Base-by-base conservation (phyloP, 1,139 yeast genomes). In the Suhomyces chickasaworum region DNA sequence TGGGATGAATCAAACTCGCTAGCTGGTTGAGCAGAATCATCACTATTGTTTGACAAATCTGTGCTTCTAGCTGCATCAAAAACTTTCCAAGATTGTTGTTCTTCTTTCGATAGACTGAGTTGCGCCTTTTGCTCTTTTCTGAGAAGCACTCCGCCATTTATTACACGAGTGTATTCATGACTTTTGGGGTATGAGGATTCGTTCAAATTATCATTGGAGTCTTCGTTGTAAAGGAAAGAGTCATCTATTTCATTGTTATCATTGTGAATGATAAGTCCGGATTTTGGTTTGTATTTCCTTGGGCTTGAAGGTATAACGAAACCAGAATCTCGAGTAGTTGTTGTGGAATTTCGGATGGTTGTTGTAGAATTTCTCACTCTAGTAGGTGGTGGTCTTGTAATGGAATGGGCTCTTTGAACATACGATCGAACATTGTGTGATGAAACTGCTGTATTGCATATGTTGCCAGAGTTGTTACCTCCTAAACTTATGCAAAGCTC, bases 121-220 rank as follows among this genome's bases (percentile, higher is more conserved):
- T 57, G 48, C 27, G 64, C 71, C 16, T 67, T 61, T 20, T 61
- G 61, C 49, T 73, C 79, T 38, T 70, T 63, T 39, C 80, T 55
- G 20, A 65, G 60, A 9, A 71, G 51, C 1, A 70, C 70, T 0
- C 80, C 79, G 2, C 80, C 79, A 53, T 75, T 75, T 9, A 71
- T 58, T 8, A 63, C 65, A 1, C 60, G 59, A 7, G 53, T 50
- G 6, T 51, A n/a, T 3, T 39, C 33, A 7, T 9, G 18, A 9
- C 7, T 8, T 21, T 45, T 8, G 5, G 21, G 12, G 15, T 32
- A 23, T 10, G 9, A 10, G 27, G 30, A 15, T 7, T 39, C 42
- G n/a, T 15, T 33, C 27, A 49, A 44, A 21, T 43, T 48, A 15
- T 35, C 25, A 9, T 7, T 1, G 12, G 9, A 22, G 13, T 54